Evolutionary conservation across 257 asterid genomes (phyloP).

Genomic region (Lycium barbarum): DNA sequence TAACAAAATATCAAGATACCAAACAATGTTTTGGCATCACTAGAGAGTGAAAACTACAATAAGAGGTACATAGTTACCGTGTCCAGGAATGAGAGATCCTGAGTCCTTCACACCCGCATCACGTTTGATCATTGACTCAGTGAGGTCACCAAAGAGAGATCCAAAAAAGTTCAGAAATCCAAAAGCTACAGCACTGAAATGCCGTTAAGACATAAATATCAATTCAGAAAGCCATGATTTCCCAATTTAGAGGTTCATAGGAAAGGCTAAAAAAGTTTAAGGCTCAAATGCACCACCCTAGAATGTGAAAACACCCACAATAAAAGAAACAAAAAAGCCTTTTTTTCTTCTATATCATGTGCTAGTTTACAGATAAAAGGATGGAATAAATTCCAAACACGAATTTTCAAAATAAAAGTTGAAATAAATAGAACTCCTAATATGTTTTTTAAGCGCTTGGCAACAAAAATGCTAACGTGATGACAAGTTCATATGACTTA

Average conservation of each 20-base stretch:
- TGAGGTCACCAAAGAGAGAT: conserved; percentile 92
- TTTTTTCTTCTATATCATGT: not conserved
- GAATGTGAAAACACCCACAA: conserved; percentile 12
- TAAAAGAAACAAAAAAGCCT: not conserved
- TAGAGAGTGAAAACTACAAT: not conserved
- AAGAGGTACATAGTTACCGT: conserved; percentile 58
- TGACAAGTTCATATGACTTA: conserved; percentile 2
- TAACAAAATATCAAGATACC: no score
- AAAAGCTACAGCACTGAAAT: conserved; percentile 77
- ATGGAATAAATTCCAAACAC: not conserved
- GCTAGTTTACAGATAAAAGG: not conserved
- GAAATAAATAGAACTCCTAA: not conserved
- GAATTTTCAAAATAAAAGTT: not conserved
- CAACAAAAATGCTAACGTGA: conserved; percentile 1
- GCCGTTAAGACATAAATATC: conserved; percentile 1
- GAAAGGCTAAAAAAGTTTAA: not conserved
- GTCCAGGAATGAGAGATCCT: conserved; percentile 97
- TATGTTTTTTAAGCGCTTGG: not conserved
- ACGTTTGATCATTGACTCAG: conserved; percentile 97
- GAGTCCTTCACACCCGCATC: conserved; percentile 99
- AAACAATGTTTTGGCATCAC: not conserved
- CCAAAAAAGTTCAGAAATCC: conserved; percentile 88
- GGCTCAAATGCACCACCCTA: conserved; percentile 11
- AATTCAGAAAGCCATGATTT: not conserved
- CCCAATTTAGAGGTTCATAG: not conserved